Base-by-base conservation (phyloP, 176 grass and related monocot genomes). In the Pontederia paniculata region DNA sequence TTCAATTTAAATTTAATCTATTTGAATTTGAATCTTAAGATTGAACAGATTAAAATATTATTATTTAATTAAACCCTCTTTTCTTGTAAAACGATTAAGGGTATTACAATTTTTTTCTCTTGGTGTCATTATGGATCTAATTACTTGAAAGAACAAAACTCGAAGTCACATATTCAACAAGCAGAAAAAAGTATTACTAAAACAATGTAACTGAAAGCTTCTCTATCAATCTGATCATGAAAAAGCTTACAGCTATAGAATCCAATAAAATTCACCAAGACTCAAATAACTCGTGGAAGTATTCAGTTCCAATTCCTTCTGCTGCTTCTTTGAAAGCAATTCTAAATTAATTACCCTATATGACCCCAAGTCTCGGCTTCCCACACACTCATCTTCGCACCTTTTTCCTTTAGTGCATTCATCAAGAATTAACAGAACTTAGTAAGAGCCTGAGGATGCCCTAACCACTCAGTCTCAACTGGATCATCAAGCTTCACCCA, bases 401-500 rank as follows among this genome's bases (percentile, higher is more conserved):
- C 84, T 46, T 81, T 78, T 64, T 95, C 89, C 65, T 88, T 95
- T 5, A 88, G 62, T 45, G 89, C 81, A 47, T 95, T 84, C 89
- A 95, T 78, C 20, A 95, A 70, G 45, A 95, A 88, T 61, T 79
- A 88, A 48, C 78, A 80, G 73, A 95, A 95, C 45, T 88, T 88
- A 56, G 84, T 95, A 22, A 95, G 81, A 9, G 89, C 84, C 53
- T 88, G 84, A 16, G 89, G 89, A 43, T 85, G 84, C 42, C 84
- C 86, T 19, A 95, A 58, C 53, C 52, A 76, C 23, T 52, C 63
- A 0, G 80, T 78, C 60, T 95, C 84, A 21, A 95, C 78, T 17
- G 80, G 84, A 52, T 95, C 89, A 54, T 88, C 84, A 21, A 95
- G 80, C 73, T 84, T 95, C 31, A 85, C 78, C 89, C 84, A 95